Evolutionary conservation across 2,329 filamentous ascomycete species (phyloP), one percentile per base, ranked within the genome.

Genomic region (Pseudodiploospora longispora): DNA sequence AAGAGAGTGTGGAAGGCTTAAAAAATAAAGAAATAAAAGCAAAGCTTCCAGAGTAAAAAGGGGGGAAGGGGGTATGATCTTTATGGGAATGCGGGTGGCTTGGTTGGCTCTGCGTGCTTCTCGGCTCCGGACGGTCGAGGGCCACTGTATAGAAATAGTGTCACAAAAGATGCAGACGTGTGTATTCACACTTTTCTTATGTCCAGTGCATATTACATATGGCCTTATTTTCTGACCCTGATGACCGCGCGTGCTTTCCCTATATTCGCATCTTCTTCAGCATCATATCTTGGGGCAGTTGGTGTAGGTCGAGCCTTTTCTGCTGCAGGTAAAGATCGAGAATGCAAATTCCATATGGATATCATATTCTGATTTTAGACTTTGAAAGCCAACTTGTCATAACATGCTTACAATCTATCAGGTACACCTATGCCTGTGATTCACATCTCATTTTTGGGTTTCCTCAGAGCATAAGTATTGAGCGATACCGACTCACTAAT

Each of bases 1-100:
- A 88, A 85, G 76, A 80, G 85, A 62, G 72, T 97, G 50, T 98
- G 93, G 93, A 87, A 76, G 59, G 91, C 93, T 59, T 87, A 71
- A 58, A 47, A 37, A 43, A 9, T n/a, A 33, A 34, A 27, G 10
- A 34, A 10, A n/a, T 19, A 19, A 19, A 19, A 19, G 3, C 19
- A 19, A 19, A 19, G 19, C 19, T 19, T 19, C 19, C 19, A 19
- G 19, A 19, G 19, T 19, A 19, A 9, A 12, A 36, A 27, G 32
- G 10, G 27, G 30, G 8, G 7, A 31, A 27, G 7, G 34, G 30
- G 30, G n/a, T 35, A 34, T 19, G 19, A 19, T 19, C 19, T 19
- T 19, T 19, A 19, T 19, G 19, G 19, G 19, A 19, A 19, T 19
- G 19, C 19, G 4, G 10, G 36, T 10, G 30, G 30, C 19, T 31